A percentile compares a stretch with the other conserved stretches of the same genome.
These are phyloP conservation scores for Nicotiana paniculata DNA, from an alignment of 257 asterid species.

Conservation along the genomic window DNA sequence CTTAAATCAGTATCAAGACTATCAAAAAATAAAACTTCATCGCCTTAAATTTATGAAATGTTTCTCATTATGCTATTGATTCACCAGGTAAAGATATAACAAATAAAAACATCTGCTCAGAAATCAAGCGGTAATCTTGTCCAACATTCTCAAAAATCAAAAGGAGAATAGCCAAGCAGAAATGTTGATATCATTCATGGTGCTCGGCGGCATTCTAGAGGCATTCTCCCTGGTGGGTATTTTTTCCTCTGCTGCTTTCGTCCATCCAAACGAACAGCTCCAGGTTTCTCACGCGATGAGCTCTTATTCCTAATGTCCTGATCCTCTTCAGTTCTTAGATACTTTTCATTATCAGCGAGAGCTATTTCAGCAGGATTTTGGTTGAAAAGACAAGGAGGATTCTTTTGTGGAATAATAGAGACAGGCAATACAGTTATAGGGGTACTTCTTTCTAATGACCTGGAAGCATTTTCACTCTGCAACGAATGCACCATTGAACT, in stretches of 20 bases:
- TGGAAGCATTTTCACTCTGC: background rate
- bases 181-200: too few relatives aligned
- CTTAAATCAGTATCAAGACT: too few relatives aligned
- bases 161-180: too few relatives aligned
- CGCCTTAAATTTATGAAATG: too few relatives aligned
- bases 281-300: slow-evolving; percentile 1
- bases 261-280: slow-evolving; percentile 17
- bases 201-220: background rate
- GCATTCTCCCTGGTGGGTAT: slow-evolving; percentile 17
- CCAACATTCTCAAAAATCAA: too few relatives aligned
- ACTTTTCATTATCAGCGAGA: slow-evolving; percentile 43
- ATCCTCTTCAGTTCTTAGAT: slow-evolving; percentile 37
- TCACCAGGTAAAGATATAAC: too few relatives aligned
- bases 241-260: slow-evolving; percentile 29
- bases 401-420: background rate
- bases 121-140: too few relatives aligned
- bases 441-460: background rate
- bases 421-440: background rate
- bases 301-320: slow-evolving; percentile 23
- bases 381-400: slow-evolving; percentile 22
- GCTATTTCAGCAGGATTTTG: slow-evolving; percentile 71
- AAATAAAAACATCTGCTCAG: too few relatives aligned
- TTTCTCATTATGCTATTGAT: too few relatives aligned
- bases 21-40: too few relatives aligned
- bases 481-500: background rate